Evolutionary conservation across 768 basidiomycete genomes (phyloP), one percentile per base, ranked within the genome.

Genomic region (Aureoboletus auriporus): DNA sequence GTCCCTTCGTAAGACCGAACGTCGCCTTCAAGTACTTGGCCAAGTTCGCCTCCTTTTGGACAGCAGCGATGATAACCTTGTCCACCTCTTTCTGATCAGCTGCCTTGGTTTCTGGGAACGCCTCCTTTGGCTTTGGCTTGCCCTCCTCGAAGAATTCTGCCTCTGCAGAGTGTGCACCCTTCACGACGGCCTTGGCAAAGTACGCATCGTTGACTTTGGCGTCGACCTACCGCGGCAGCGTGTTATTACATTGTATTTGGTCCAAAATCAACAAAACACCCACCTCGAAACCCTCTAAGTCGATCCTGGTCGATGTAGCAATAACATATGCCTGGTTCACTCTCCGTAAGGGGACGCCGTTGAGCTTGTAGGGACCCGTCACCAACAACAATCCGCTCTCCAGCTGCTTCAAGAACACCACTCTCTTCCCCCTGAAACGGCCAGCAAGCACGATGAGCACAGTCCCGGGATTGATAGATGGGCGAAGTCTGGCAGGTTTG

Each of bases 271-370:
- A n/a, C 2, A 37, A 48, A 31, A 23, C 42, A 75, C 80, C 55
- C 61, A 92, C 93, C 75, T 80, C 80, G 68, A 89, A 74, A 49
- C 74, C 78, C 26, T 74, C 78, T 49, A 97, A 69, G 56, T 95
- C 89, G 58, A 98, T 72, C 74, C 86, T 92, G 59, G 96, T 97
- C 48, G 93, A 93, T 50, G 96, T 99, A 50, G 95, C 92, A 64
- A 99, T 98, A 54, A 94, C 93, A 69, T 99, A 99, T 47, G 96
- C 93, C 77, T 97, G 95, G 78, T 93, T 95, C 52, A 99, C 93
- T 70, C 96, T 84, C 70, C 94, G 82, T 69, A 99, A 80, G 60
- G 96, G 96, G 39, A 99, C 95, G 68, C 96, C 96, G 73, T 99
- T 99, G 69, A 98, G 69, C 80, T 93, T 95, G 83, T 83, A 97